Percentiles rank a stretch among this genome's conserved stretches.
These are phyloP conservation scores for Myxozyma melibiosi DNA, from an alignment of 805 yeast species.

Conservation along the genomic window DNA sequence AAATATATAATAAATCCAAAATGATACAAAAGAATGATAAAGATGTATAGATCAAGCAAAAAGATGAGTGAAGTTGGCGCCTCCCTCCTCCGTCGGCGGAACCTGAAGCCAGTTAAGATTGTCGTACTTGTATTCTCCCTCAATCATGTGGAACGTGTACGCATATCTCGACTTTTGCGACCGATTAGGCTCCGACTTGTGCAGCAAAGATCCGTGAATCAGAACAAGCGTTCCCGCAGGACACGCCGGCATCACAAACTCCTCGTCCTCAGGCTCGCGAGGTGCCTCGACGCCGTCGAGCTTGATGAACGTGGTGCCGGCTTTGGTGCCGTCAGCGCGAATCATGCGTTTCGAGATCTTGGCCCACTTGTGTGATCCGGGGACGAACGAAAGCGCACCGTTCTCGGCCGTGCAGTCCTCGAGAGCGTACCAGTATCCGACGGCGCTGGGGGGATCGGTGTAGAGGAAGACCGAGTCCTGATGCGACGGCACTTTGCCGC, in stretches of 20 bases:
- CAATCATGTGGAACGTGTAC: constrained; percentile 78
- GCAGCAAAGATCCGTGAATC: constrained; percentile 71
- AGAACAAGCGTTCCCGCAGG: constrained; percentile 72
- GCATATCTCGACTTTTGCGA: constrained; percentile 66
- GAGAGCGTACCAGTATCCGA: constrained; percentile 82
- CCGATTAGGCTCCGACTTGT: constrained; percentile 64
- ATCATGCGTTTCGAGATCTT: constrained; percentile 67
- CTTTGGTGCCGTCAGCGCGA: constrained; percentile 50
- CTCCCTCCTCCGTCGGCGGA: constrained; percentile 61
- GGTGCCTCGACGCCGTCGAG: constrained; percentile 41
- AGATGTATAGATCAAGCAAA: constrained; percentile 15
- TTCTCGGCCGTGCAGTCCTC: constrained; percentile 69
- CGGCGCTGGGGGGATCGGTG: constrained; percentile 69
- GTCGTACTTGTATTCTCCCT: constrained; percentile 65
- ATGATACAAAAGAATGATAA: no score
- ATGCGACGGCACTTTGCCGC: constrained; percentile 75
- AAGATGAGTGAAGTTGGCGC: constrained; percentile 60
- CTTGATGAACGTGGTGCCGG: constrained; percentile 59
- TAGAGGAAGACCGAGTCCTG: constrained; percentile 74
- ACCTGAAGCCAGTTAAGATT: constrained; percentile 74
- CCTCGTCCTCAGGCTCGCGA: constrained; percentile 41
- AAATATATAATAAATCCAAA: no score
- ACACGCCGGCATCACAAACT: constrained; percentile 58
- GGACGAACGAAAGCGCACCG: constrained; percentile 69
- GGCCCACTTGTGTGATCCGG: constrained; percentile 66